These are phyloP conservation scores for Fomitopsis schrenkii DNA, from an alignment of 1,284 basidiomycete genomes.

Conservation along the genomic window DNA sequence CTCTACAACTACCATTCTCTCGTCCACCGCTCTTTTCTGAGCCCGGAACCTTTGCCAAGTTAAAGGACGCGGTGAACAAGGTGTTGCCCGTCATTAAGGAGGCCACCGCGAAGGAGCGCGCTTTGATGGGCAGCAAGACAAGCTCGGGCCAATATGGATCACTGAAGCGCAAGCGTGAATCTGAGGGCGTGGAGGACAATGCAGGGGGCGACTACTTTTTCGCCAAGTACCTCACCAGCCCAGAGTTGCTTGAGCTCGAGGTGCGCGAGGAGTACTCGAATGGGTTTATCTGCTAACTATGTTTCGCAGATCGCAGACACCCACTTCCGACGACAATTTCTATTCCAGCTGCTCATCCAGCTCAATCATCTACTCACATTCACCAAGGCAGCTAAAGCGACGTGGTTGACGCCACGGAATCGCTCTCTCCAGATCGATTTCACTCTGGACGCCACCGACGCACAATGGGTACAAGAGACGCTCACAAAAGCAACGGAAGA, in stretches of 20 bases:
- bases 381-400: slow-evolving; percentile 62
- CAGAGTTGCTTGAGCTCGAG: slow-evolving; percentile 83
- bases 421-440: slow-evolving; percentile 79
- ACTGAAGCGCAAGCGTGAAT: slow-evolving; percentile 64
- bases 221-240: slow-evolving; percentile 86
- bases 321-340: slow-evolving; percentile 86
- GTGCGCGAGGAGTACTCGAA: slow-evolving; percentile 34
- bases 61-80: slow-evolving; percentile 65
- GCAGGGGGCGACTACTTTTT: slow-evolving; percentile 77
- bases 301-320: slow-evolving; percentile 73
- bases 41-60: slow-evolving; percentile 50
- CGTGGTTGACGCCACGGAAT: slow-evolving; percentile 59
- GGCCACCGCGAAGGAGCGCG: slow-evolving; percentile 78
- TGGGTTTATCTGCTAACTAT: neutral
- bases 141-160: slow-evolving; percentile 36
- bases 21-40: slow-evolving; percentile 61
- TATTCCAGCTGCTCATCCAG: slow-evolving; percentile 83
- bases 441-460: slow-evolving; percentile 59
- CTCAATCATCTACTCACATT: slow-evolving; percentile 78
- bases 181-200: slow-evolving; percentile 42
- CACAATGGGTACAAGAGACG: slow-evolving; percentile 72
- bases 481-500: slow-evolving; percentile 63
- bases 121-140: slow-evolving; percentile 68
- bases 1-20: slow-evolving; percentile 75
- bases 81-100: slow-evolving; percentile 77